These are phyloP conservation scores for Fusarium tricinctum DNA, from an alignment of 2,329 filamentous ascomycete genomes.

Conservation along the genomic window DNA sequence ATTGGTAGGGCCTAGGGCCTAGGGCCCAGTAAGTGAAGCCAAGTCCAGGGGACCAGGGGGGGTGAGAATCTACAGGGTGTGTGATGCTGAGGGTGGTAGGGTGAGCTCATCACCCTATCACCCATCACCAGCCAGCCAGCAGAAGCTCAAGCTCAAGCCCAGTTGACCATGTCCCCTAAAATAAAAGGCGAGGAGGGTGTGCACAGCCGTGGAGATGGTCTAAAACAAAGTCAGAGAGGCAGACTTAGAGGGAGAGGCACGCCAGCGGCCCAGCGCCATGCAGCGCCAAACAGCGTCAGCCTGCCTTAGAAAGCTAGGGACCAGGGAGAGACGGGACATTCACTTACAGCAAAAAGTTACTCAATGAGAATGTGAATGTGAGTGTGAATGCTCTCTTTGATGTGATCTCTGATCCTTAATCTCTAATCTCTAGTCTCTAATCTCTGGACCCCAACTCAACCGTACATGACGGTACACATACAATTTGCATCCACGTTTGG, in stretches of 20 bases:
- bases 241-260: conserved; percentile 11
- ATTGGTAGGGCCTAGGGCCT: conserved; percentile 27
- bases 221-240: conserved; percentile 7
- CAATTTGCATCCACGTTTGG: conserved; percentile 28
- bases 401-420: no score
- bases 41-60: conserved; percentile 25
- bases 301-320: conserved; percentile 14
- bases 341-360: conserved; percentile 32
- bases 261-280: conserved; percentile 39
- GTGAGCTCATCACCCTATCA: conserved; percentile 35
- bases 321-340: not conserved
- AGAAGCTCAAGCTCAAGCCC: conserved; percentile 30
- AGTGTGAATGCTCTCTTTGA: no score
- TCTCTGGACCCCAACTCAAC: conserved; percentile 1
- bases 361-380: conserved; percentile 23
- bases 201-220: conserved; percentile 10
- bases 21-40: conserved; percentile 34
- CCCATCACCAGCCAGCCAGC: conserved; percentile 3
- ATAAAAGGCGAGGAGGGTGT: conserved; percentile 19
- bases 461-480: no score
- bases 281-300: conserved; percentile 37
- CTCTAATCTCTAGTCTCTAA: not conserved
- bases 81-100: not conserved
- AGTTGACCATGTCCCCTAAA: conserved; percentile 10
- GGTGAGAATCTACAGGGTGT: not conserved